phyloP scores from a whole-genome alignment of 1,284 basidiomycete genomes.

The Papiliotrema flavescens region DNA sequence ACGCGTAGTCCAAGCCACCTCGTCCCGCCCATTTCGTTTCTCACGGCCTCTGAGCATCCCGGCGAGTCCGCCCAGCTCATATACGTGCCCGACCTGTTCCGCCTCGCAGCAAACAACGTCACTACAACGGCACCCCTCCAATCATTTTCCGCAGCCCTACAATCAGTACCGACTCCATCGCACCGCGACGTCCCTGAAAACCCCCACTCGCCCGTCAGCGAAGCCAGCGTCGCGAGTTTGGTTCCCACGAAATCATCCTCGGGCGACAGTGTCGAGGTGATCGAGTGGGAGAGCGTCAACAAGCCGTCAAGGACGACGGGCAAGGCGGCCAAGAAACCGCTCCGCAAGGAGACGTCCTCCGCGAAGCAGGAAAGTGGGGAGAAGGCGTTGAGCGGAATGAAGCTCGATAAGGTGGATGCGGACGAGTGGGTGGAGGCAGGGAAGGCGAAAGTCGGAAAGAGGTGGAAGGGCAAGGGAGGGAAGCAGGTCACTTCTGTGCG shows the following conservation, averaged over 20 bases:
- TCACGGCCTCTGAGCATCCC: no score
- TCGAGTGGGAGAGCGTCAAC: not conserved
- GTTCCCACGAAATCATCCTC: no score
- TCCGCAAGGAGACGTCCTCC: no score
- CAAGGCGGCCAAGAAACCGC: not conserved
- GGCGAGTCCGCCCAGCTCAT: constrained; percentile 57
- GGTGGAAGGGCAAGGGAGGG: constrained; percentile 3
- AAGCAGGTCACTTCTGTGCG: constrained; percentile 16
- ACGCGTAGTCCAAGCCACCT: no score
- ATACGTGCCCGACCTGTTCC: constrained; percentile 62
- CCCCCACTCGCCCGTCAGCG: not conserved
- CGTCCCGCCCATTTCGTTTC: no score
- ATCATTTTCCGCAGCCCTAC: constrained; percentile 54
- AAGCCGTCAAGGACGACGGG: not conserved
- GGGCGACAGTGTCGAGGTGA: not conserved
- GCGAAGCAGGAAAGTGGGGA: not conserved
- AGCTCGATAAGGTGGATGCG: not conserved
- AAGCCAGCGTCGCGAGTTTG: not conserved
- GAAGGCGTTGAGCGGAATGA: not conserved
- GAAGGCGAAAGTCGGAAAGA: constrained; percentile 16
- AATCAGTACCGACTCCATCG: not conserved
- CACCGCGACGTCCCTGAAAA: not conserved
- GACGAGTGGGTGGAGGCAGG: constrained; percentile 14
- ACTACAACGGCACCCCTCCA: constrained; percentile 58
- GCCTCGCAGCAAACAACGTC: constrained; percentile 55